Evolutionary conservation across 441 rosid species (phyloP).

Genomic region (Eruca vesicaria): DNA sequence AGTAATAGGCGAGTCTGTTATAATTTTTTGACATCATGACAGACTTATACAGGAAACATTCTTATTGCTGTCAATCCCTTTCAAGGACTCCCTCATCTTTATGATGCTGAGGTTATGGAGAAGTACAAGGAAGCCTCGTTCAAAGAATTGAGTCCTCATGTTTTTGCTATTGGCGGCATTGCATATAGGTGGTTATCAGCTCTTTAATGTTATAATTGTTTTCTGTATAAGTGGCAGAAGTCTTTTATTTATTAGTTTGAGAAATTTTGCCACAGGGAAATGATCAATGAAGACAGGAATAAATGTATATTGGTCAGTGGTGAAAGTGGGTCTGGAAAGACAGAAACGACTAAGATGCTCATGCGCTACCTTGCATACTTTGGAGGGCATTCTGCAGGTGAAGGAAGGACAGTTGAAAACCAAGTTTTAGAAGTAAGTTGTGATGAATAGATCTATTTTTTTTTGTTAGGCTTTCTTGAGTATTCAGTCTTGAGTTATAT

Average conservation of each 20-base stretch:
- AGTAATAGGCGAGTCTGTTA: constrained; percentile 39
- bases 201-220: constrained; percentile 8
- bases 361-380: constrained; percentile 89
- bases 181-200: constrained; percentile 62
- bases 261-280: constrained; percentile 53
- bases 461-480: constrained; percentile 2
- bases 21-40: constrained; percentile 56
- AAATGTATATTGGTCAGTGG: constrained; percentile 92
- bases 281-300: constrained; percentile 76
- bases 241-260: constrained; percentile 15
- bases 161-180: constrained; percentile 79
- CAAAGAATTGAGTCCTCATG: constrained; percentile 72
- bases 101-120: constrained; percentile 59
- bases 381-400: constrained; percentile 71
- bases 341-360: constrained; percentile 93
- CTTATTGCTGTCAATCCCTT: constrained; percentile 95
- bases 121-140: constrained; percentile 56
- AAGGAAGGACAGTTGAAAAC: constrained; percentile 75
- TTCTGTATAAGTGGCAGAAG: constrained; percentile 17
- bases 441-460: neutral
- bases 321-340: constrained; percentile 97
- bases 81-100: constrained; percentile 60
- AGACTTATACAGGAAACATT: constrained; percentile 90
- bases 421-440: constrained; percentile 86
- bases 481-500: neutral